Evolutionary conservation across 2,329 filamentous ascomycete species (phyloP), one percentile per base, ranked within the genome.

Genomic region (Colletotrichum zoysiae): DNA sequence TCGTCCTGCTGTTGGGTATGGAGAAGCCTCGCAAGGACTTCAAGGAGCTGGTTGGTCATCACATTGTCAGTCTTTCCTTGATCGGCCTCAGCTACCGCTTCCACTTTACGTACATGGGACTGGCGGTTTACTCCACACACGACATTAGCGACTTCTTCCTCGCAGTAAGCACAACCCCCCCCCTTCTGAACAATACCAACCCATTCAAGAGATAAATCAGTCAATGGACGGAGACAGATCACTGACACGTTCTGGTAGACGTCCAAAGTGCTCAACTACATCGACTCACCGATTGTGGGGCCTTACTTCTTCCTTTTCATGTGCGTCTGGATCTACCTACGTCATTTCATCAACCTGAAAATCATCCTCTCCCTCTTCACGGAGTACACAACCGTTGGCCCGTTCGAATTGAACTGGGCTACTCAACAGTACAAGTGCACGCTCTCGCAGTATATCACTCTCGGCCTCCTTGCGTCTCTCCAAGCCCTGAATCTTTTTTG

Each of bases 121-220:
- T 98, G 67, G 93, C 94, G 26, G 94, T 98, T 44, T 98, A 97
- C 82, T 94, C 96, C 74, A 97, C 95, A 12, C 94, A 97, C 82
- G 95, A 98, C 79, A 93, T 98, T 74, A 95, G 92, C 72, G 95
- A 98, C 81, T 97, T 98, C 84, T 98, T 98, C 89, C 88, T 98
- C 56, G 95, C 95, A 48, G 93, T 95, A 89, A 83, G 91, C 83
- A 26, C 63, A n/a, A 5, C 30, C 26, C 40, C 30, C 26, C 40
- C 42, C 44, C 44, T n/a, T 42, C 48, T 40, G 35, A 35, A 30
- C 23, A 20, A 33, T 35, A 5, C 20, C n/a, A 12, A 20, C 12
- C 20, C n/a, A 46, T 42, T 23, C n/a, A 23, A 20, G 33, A 35
- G 33, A 14, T 20, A 38, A 2, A 8, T 46, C 48, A 18, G 30